Conservation (phyloP, 2,329 filamentous ascomycete genomes). For the Macrophomina phaseolina region DNA sequence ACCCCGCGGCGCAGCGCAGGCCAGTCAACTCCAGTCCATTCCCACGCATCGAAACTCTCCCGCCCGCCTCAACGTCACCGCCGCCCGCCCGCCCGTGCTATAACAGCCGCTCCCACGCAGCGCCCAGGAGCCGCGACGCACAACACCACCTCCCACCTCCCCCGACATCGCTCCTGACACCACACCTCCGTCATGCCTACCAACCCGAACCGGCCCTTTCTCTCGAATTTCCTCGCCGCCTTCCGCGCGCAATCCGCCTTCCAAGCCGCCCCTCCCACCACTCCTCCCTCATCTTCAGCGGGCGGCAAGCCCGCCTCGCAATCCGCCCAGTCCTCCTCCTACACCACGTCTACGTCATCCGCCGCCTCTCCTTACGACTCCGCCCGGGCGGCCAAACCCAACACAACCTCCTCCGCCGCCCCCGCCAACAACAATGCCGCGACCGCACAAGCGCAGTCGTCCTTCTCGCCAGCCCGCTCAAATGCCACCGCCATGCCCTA, state of each 20-base stretch:
- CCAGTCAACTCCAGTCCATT: not conserved
- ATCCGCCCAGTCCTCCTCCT: constrained; percentile 42
- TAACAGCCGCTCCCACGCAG: not conserved
- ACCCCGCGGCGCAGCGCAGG: constrained; percentile 3
- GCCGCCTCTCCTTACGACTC: constrained; percentile 40
- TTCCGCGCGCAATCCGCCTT: constrained; percentile 69
- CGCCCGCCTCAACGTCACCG: not conserved
- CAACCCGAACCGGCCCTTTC: constrained; percentile 66
- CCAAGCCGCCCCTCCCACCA: constrained; percentile 59
- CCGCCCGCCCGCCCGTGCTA: not conserved
- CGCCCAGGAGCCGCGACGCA: not conserved
- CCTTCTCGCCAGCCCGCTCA: constrained; percentile 35
- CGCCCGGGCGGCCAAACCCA: constrained; percentile 29
- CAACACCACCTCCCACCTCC: not conserved
- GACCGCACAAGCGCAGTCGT: constrained; percentile 41
- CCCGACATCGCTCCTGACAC: constrained; percentile 7
- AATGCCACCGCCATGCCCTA: constrained; percentile 4
- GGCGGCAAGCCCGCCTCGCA: constrained; percentile 46
- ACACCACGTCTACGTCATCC: constrained; percentile 40
- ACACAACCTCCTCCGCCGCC: not conserved
- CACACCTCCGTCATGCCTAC: constrained; percentile 22
- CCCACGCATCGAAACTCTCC: not conserved
- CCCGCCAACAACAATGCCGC: not conserved
- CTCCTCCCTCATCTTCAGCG: constrained; percentile 43
- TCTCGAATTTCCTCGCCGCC: constrained; percentile 70